Evolutionary conservation across 2,329 filamentous ascomycete genomes (phyloP).

Genomic region (Thelonectria rubi): DNA sequence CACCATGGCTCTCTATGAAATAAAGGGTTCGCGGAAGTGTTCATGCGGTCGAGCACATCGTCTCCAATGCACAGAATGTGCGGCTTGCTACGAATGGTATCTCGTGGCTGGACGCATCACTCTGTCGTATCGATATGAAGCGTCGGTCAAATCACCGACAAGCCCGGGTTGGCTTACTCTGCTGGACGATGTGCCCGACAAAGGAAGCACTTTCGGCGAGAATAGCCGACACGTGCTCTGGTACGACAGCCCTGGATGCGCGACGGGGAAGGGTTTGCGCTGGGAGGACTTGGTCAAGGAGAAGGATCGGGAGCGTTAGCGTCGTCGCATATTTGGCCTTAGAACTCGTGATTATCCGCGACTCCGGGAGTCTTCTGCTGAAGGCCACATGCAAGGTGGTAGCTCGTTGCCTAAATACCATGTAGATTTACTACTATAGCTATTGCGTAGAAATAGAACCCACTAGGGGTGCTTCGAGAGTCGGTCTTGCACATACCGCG

Average conservation of each 20-base stretch:
- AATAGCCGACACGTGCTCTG: slow-evolving; percentile 8
- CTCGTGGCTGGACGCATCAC: slow-evolving; percentile 3
- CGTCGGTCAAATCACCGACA: neutral
- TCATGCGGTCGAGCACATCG: neutral
- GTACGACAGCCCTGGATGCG: slow-evolving; percentile 1
- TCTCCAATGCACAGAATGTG: neutral
- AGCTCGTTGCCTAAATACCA: too few relatives aligned
- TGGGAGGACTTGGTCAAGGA: slow-evolving; percentile 6
- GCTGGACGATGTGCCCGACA: neutral
- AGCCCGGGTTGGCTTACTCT: neutral
- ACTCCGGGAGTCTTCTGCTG: too few relatives aligned
- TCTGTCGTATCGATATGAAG: neutral
- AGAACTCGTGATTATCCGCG: too few relatives aligned
- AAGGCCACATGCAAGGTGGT: too few relatives aligned
- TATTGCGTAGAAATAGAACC: too few relatives aligned
- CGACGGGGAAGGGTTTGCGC: neutral
- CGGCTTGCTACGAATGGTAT: neutral
- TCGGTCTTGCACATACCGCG: neutral
- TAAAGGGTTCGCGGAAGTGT: neutral
- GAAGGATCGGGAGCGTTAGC: too few relatives aligned
- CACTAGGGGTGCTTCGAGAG: slow-evolving; percentile 1
- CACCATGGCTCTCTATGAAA: too few relatives aligned
- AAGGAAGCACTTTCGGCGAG: too few relatives aligned
- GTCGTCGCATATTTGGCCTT: too few relatives aligned
- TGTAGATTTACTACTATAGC: too few relatives aligned